Evolutionary conservation across 2,329 filamentous ascomycete species (phyloP), one percentile per base, ranked within the genome.

Genomic region (Trichoderma oligosporum): DNA sequence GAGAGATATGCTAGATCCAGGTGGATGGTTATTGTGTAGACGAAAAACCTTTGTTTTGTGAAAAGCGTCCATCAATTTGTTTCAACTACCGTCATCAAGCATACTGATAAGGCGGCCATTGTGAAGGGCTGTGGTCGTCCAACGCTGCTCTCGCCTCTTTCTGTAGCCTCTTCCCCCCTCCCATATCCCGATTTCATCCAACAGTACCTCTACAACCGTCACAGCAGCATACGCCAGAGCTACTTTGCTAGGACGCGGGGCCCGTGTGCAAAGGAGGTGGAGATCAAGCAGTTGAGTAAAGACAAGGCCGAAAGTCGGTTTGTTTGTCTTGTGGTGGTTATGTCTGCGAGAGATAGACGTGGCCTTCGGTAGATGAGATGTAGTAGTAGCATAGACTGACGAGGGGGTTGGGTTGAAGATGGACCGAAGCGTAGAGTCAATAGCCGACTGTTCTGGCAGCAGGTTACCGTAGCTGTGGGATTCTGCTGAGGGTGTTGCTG

Each of bases 251-350:
- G 46, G 29, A 5, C 47, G 57, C 2, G 80, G 77, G 1, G 82
- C 60, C 3, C 65, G 65, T 4, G 76, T 78, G 58, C 78, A 76
- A 2, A 85, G 70, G 4, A 86, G 61, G 59, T 85, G 82, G 16
- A 84, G 51, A 44, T 83, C 77, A 0, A 82, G 70, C 39, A 84
- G 72, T 66, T 82, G 78, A 5, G 76, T 63, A 60, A 85, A 85
- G 4, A 80, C 74, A 12, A 76, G 70, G 4, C 82, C 82, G 55
- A 82, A 83, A 14, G 73, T 74, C 5, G 80, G 79, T 59, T 78
- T 82, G 60, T 71, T 76, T 9, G 60, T 71, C 76, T 38, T 57
- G 22, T 51, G 29, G 22, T 51, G 29, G 31, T 20, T 16, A 12
- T 31, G 52, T 69, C 65, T 7, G 68, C 64, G 20, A 63, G 42